Base-by-base conservation (phyloP, 75 land plant genomes). In the Pseudotsuga menziesii region DNA sequence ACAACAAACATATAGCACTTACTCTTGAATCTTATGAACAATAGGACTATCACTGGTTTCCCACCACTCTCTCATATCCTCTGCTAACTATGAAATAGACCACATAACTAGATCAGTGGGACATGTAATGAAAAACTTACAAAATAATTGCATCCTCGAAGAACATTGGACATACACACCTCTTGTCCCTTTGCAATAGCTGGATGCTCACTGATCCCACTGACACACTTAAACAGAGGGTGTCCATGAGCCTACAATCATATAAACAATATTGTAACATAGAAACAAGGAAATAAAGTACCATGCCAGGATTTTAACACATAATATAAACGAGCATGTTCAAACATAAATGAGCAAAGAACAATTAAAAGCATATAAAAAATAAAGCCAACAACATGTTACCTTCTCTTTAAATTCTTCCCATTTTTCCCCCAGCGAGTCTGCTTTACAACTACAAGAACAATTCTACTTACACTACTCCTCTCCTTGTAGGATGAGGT, bases 11-110 rank as follows among this genome's bases (percentile, higher is more conserved):
- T 48, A 62, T 4, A 27, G n/a, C 80, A 57, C 83, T 23, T 89
- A 95, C 98, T 93, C 98, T 83, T 93, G 96, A 76, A 95, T 95
- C 73, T 91, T 95, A 84, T 93, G 98, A 66, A 95, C 98, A 71
- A 94, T 89, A 26, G 96, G 96, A 79, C 87, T 84, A 76, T 95
- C 98, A 82, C 93, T 93, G 0, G 93, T 91, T 55, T 95, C 98
- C 98, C 96, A 93, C 62, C 90, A 82, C 74, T 95, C 96, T 61
- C 88, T 80, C 83, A 93, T 57, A 61, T 95, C 98, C 79, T 95
- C 98, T 61, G 92, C 98, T 63, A 93, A 64, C 98, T 95, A 82
- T 72, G 58, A 77, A 64, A 41, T 19, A 55, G 74, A 44, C 36
- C 78, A 63, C 11, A 32, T 14, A 36, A 57, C 14, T 17, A 63